These are phyloP conservation scores for Magnolia changhungtana DNA, from an alignment of 164 flowering plant species.

Conservation along the genomic window DNA sequence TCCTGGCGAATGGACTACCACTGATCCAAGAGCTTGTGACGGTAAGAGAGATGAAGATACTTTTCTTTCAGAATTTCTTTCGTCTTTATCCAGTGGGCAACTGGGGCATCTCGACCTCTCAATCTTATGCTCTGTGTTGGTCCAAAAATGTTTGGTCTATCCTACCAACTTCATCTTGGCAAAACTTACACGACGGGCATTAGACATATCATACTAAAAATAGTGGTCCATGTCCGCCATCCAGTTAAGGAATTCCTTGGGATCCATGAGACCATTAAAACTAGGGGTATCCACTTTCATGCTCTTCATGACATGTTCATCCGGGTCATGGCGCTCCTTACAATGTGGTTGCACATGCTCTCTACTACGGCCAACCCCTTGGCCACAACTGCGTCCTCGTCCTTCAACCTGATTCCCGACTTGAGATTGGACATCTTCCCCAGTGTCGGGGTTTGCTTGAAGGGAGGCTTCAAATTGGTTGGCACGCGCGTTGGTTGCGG, in stretches of 20 bases:
- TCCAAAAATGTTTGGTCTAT: background rate
- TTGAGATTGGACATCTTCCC: no score
- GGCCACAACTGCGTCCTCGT: no score
- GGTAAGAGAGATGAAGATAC: background rate
- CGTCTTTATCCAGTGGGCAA: background rate
- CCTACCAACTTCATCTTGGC: constrained; percentile 2
- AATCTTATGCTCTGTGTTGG: background rate
- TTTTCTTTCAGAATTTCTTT: background rate
- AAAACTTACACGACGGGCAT: background rate
- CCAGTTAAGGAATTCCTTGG: background rate
- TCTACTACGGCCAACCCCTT: no score
- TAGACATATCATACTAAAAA: background rate
- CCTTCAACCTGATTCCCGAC: no score
- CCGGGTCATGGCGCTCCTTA: no score
- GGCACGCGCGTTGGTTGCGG: no score
- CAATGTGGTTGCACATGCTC: no score
- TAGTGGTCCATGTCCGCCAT: background rate
- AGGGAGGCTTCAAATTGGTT: no score
- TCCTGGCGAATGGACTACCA: background rate
- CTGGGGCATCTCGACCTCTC: background rate
- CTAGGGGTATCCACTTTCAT: background rate
- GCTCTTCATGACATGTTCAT: no score
- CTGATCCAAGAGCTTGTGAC: background rate
- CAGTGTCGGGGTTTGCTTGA: no score
- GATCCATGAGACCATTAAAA: background rate